These are phyloP conservation scores for Malassezia nana DNA, from an alignment of 1,284 basidiomycete species.

Conservation along the genomic window DNA sequence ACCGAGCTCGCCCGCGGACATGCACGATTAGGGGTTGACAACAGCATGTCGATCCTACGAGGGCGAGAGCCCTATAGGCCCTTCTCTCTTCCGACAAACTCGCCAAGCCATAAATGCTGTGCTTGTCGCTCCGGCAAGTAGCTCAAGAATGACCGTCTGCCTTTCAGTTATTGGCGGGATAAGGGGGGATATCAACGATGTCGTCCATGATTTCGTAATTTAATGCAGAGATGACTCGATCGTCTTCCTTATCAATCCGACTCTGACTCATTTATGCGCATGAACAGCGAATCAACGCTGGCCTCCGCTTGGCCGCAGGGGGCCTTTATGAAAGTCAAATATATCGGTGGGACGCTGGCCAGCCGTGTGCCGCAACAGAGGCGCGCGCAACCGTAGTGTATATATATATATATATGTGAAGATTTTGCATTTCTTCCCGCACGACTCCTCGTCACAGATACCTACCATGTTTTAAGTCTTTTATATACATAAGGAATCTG, in stretches of 20 bases:
- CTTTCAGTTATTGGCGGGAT: not conserved
- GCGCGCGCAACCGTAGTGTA: not conserved
- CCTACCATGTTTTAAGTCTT: slow-evolving; percentile 4
- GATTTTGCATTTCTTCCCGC: not conserved
- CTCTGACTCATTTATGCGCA: not conserved
- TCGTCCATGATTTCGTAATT: not conserved
- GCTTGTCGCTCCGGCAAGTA: too few relatives aligned
- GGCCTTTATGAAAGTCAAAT: not conserved
- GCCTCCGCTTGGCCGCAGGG: not conserved
- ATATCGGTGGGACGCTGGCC: not conserved
- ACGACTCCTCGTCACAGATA: slow-evolving; percentile 4
- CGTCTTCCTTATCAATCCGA: not conserved
- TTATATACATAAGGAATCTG: slow-evolving; percentile 5
- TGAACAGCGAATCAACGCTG: not conserved
- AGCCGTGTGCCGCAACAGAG: not conserved
- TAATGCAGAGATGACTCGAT: not conserved
- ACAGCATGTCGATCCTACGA: not conserved
- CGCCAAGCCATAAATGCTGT: not conserved
- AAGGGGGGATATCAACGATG: not conserved
- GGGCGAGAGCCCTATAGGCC: not conserved
- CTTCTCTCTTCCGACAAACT: not conserved
- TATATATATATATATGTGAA: not conserved
- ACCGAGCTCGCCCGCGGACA: not conserved
- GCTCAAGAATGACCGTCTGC: too few relatives aligned
- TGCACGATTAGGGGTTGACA: not conserved